These are phyloP conservation scores for Fusarium dlaminii DNA, from an alignment of 2,329 filamentous ascomycete species.

Conservation along the genomic window DNA sequence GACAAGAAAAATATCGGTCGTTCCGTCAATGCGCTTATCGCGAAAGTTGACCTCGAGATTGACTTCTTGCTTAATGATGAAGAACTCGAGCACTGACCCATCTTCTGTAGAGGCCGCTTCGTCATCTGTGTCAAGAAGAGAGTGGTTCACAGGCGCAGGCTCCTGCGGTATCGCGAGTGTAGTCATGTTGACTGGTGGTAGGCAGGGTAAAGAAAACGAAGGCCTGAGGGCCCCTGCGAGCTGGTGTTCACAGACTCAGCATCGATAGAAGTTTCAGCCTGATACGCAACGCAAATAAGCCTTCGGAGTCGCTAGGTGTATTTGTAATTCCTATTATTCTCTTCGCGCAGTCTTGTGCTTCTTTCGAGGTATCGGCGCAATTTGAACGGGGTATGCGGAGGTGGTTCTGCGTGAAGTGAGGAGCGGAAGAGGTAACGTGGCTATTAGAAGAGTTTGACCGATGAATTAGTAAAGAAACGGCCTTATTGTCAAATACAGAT, in stretches of 20 bases:
- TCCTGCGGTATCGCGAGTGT: conserved; percentile 34
- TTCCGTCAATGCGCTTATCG: conserved; percentile 77
- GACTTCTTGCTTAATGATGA: conserved; percentile 84
- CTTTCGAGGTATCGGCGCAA: conserved; percentile 24
- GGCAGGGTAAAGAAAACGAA: conserved; percentile 34
- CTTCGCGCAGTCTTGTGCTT: conserved; percentile 19
- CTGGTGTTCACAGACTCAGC: conserved; percentile 32
- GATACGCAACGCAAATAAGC: not conserved
- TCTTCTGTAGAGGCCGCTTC: conserved; percentile 49
- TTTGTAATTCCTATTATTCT: conserved; percentile 8
- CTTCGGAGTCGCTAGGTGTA: not conserved
- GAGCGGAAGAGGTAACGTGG: not conserved
- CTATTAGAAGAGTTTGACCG: not conserved
- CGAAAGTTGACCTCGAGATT: conserved; percentile 90
- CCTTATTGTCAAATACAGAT: conserved; percentile 2
- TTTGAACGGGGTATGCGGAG: conserved; percentile 22
- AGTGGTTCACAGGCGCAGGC: conserved; percentile 35
- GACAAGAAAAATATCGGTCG: conserved; percentile 82
- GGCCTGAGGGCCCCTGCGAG: conserved; percentile 40
- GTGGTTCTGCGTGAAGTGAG: not conserved
- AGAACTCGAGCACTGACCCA: conserved; percentile 52
- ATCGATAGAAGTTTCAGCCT: conserved; percentile 31
- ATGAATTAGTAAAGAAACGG: not conserved
- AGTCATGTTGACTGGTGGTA: conserved; percentile 27
- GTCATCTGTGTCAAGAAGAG: conserved; percentile 46